Evolutionary conservation across 2,329 filamentous ascomycete species (phyloP), one percentile per base, ranked within the genome.

Genomic region (Rasamsonia emersonii): DNA sequence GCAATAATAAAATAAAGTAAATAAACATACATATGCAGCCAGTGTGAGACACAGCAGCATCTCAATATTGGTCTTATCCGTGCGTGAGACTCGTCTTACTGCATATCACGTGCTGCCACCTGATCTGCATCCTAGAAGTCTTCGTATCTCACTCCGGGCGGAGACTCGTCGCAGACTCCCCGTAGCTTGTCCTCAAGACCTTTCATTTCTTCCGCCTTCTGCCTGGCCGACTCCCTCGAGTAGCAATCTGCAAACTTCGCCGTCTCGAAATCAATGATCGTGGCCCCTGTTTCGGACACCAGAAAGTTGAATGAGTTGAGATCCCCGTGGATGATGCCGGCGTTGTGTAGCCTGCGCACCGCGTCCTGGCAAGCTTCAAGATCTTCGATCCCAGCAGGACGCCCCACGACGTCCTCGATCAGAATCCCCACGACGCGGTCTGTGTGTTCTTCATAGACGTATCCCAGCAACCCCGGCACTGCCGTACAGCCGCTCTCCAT

Each of bases 251-350:
- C 14, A n/a, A n/a, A n/a, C 20, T 25, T n/a, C 4, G 26, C 7
- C 17, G 14, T n/a, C 26, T 32, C 30, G 13, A 32, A 24, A 32
- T 32, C 30, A 17, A 32, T 18, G 7, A 32, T 11, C 2, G 15
- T 20, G 8, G 18, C 30, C 8, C 30, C 30, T 16, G 23, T 17
- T 13, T 23, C 20, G 14, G 20, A 10, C 1, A 57, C 42, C 25
- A 63, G 35, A 37, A 61, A 62, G 40, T 59, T 64, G 35, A 58
- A 47, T 30, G 49, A 47, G 38, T 62, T 61, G 17, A 54, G 42
- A 39, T 62, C 60, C 9, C 56, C 54, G 42, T 62, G 56, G 16
- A 56, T 16, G 18, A 59, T 24, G 8, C 28, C 38, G 11, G 36
- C 18, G 19, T 18, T 27, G 25, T 38, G 25, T 5, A 40, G 29